phyloP scores from a whole-genome alignment of 2,329 filamentous ascomycete species.

The Fusarium sp. region DNA sequence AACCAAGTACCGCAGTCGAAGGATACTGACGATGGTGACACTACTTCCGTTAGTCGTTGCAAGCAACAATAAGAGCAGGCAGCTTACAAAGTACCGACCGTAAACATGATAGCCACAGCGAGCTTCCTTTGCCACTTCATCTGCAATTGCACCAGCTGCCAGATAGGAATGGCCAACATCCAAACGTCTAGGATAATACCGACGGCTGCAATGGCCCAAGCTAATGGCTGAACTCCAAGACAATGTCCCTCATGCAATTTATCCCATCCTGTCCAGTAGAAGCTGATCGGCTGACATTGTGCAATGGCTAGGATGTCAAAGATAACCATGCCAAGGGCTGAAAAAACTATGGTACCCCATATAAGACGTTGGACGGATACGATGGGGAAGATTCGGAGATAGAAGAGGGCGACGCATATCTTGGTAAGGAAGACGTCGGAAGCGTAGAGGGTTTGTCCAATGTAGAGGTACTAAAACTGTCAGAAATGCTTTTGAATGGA shows the following conservation, averaged over 20 bases:
- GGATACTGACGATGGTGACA: slow-evolving; percentile 11
- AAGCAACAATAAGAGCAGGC: fast-evolving
- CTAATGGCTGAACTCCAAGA: slow-evolving; percentile 11
- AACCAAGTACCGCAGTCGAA: neutral
- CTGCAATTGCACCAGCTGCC: neutral
- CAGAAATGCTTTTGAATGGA: neutral
- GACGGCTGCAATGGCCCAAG: slow-evolving; percentile 18
- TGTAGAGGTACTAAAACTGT: neutral
- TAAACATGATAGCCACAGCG: slow-evolving; percentile 2
- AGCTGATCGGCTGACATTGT: slow-evolving; percentile 12
- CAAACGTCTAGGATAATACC: neutral
- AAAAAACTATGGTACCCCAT: slow-evolving; percentile 7
- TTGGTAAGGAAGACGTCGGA: slow-evolving; percentile 3
- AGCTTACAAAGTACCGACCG: slow-evolving; percentile 5
- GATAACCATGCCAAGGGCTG: neutral
- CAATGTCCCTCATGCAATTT: neutral
- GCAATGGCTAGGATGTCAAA: slow-evolving; percentile 2
- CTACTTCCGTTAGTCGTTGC: neutral
- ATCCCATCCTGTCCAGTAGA: slow-evolving; percentile 21
- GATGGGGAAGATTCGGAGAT: slow-evolving; percentile 22
- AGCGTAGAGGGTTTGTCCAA: slow-evolving; percentile 12
- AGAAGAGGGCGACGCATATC: slow-evolving; percentile 16
- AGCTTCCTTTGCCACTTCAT: slow-evolving; percentile 16
- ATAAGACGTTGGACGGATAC: neutral
- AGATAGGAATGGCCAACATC: neutral